These are phyloP conservation scores for Musa schizocarpa DNA, from an alignment of 176 grass and related monocot species.

Conservation along the genomic window DNA sequence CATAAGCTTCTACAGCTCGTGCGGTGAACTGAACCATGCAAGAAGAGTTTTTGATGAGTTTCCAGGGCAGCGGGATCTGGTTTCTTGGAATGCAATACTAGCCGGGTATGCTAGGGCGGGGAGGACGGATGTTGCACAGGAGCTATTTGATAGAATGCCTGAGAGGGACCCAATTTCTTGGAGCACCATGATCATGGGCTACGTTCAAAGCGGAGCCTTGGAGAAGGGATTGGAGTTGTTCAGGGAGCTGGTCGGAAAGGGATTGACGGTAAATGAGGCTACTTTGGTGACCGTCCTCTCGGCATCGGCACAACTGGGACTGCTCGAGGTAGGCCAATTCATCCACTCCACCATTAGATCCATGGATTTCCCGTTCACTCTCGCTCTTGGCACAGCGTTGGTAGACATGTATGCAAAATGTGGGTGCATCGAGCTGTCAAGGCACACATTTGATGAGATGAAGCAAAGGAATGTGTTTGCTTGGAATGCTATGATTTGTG, in stretches of 20 bases:
- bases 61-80: constrained; percentile 31
- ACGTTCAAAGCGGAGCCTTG: constrained; percentile 44
- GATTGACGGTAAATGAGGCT: constrained; percentile 36
- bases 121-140: constrained; percentile 9
- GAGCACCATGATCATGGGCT: constrained; percentile 48
- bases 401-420: constrained; percentile 81
- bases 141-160: constrained; percentile 47
- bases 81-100: constrained; percentile 51
- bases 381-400: constrained; percentile 30
- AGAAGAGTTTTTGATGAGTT: constrained; percentile 44
- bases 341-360: constrained; percentile 29
- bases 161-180: constrained; percentile 47
- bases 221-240: constrained; percentile 42
- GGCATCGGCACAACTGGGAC: constrained; percentile 31
- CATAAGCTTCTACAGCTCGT: constrained; percentile 47
- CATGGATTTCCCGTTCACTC: constrained; percentile 8
- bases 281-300: constrained; percentile 39
- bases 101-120: constrained; percentile 35
- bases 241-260: constrained; percentile 28
- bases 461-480: constrained; percentile 39
- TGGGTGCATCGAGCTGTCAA: constrained; percentile 28
- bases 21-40: constrained; percentile 30
- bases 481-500: constrained; percentile 62
- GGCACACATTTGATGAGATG: constrained; percentile 43
- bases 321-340: constrained; percentile 53